Evolutionary conservation across 1,139 yeast genomes (phyloP), one percentile per base, ranked within the genome.

Genomic region (Magnusiomyces fungicola): DNA sequence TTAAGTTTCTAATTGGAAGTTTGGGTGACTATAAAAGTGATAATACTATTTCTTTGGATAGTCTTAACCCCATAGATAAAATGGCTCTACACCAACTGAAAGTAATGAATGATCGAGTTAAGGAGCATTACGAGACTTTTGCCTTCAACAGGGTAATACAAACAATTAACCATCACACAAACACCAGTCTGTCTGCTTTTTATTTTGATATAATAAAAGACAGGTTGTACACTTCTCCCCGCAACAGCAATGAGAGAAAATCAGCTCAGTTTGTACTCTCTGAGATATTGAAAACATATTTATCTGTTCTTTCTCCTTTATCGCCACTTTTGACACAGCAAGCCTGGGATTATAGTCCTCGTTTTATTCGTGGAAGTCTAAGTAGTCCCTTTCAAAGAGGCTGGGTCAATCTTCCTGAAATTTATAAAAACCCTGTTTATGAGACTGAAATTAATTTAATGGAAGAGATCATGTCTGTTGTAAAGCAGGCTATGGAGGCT

Each of bases 121-220:
- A 70, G 40, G 66, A 63, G 7, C 71, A 76, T 43, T 90, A 81
- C 62, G 69, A 74, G 27, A 64, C 67, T 1, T 81, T 76, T 61
- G 81, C 83, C 58, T 92, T 83, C 64, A 80, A 86, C 52, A 75
- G 80, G 56, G 85, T 81, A 2, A 66, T 71, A 19, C 81, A 82
- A 54, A 75, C 76, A 2, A 60, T 88, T 19, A 83, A 83, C 59
- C 76, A 79, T 50, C 89, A 87, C 61, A 77, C 88, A 73, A 88
- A 83, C 61, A 76, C 79, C 21, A 80, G 80, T 22, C 73, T 90
- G 51, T 87, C 96, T 37, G 79, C 97, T 0, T 72, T 84, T 43
- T 92, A 92, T 65, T 89, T 92, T 65, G 96, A 89, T 61, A 75
- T 87, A 36, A 78, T 85, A 46, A 94, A 92, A 62, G 98, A 92